Base-by-base conservation (phyloP, 305 asterid species). In the Caryopteris hybrid region DNA sequence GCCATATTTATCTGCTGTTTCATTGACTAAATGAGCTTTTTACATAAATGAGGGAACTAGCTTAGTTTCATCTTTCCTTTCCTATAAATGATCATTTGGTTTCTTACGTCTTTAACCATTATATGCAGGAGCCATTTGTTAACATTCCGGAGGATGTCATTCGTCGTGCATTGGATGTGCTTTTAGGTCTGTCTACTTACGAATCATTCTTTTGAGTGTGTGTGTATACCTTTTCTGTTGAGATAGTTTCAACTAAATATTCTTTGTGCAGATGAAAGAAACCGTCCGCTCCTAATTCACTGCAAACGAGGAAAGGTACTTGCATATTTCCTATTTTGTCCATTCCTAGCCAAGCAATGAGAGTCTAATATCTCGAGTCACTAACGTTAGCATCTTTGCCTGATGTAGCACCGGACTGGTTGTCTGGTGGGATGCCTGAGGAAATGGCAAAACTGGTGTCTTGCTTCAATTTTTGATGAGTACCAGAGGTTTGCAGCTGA, bases 291-390 rank as follows among this genome's bases (percentile, higher is more conserved):
- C 57, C 85, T 92, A 53, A 88, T 90, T 61, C 98, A 92, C 69
- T 92, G 98, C 87, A 88, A 84, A 62, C 88, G 98, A 6, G 98
- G 98, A 65, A 92, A 90, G 96, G 98, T 92, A 82, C 39, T 14
- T 71, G 4, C 13, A 14, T 9, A 47, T 21, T 33, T 13, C 7
- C 22, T 21, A 29, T 14, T 9, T 68, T 18, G 12, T 27, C 31
- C 7, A n/a, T 71, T 72, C 43, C 47, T 27, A 18, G n/a, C 46
- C 31, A 34, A 21, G 11, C 12, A 16, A 5, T 33, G 6, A 7
- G 34, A 29, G 25, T 22, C 13, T 59, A 13, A 16, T 6, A 33
- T 21, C 38, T 23, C n/a, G n/a, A 67, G 47, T 21, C 58, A 60
- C 36, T 33, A 45, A 47, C 59, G 25, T 46, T 20, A 66, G 41